A percentile compares a stretch with the other conserved stretches of the same genome.
phyloP scores from a whole-genome alignment of 1,284 basidiomycete species.

The Anthracocystis setariae region DNA sequence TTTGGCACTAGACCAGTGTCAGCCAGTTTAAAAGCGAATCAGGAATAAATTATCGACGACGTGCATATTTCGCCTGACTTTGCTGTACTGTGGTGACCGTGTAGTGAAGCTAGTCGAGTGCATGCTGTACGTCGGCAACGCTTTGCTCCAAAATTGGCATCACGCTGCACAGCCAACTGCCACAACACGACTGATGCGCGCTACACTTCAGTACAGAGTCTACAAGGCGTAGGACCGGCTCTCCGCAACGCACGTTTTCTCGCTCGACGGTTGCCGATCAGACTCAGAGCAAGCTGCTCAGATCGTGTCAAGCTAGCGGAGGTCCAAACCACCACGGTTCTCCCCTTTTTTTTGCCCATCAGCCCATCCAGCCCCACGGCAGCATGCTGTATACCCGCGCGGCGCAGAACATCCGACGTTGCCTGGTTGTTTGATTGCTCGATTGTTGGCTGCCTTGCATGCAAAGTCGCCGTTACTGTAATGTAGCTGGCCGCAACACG shows the following conservation, averaged over 20 bases:
- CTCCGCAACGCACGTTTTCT: too few relatives aligned
- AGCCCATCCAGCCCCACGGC: neutral
- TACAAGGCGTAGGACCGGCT: too few relatives aligned
- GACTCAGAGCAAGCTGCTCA: neutral
- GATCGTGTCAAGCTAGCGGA: too few relatives aligned
- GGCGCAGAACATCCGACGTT: too few relatives aligned
- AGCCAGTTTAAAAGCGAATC: slow-evolving; percentile 15
- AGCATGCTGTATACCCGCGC: neutral
- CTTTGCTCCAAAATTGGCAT: slow-evolving; percentile 5
- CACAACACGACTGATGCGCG: neutral
- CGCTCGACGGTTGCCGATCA: neutral
- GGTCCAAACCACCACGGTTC: too few relatives aligned
- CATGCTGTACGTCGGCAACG: slow-evolving; percentile 5
- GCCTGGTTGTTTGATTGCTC: too few relatives aligned
- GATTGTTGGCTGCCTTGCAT: too few relatives aligned
- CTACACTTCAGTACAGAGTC: too few relatives aligned
- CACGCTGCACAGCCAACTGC: neutral
- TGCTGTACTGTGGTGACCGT: neutral
- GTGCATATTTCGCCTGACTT: slow-evolving; percentile 5
- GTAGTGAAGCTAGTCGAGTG: neutral
- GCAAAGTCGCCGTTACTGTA: too few relatives aligned
- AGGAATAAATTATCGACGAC: slow-evolving; percentile 16
- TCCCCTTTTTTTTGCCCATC: too few relatives aligned
- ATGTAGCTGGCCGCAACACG: too few relatives aligned
- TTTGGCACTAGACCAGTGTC: slow-evolving; percentile 9